Evolutionary conservation across 352 stramenopile genomes (phyloP), one percentile per base, ranked within the genome.

Genomic region (Globisporangium nunn): DNA sequence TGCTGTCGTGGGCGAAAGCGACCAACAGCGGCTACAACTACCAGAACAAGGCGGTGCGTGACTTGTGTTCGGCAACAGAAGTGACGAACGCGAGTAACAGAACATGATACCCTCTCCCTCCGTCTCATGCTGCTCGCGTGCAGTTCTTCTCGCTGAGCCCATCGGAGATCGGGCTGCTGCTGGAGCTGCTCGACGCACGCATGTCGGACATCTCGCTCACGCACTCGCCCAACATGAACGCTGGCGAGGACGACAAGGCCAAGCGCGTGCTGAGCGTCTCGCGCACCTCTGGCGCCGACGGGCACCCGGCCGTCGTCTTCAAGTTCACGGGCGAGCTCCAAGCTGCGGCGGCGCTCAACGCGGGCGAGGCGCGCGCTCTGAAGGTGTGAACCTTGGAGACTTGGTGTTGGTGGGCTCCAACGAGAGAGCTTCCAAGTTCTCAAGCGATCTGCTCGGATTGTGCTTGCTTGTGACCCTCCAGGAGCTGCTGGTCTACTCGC

Each of bases 111-210:
- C 43, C 17, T 18, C 43, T 11, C 43, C 10, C n/a, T 50, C 39
- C 23, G 23, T 23, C 23, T 23, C 23, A 23, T 23, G 23, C 23
- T 23, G 23, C 23, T 23, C 23, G 23, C 23, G 23, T 23, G 29
- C 54, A 93, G 84, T 91, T 88, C 55, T 93, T 93, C 63, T 85
- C 79, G 31, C 54, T 93, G 31, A 89, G 78, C 44, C 81, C 81
- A 31, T 81, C 81, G 14, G 84, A 93, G 60, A 72, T 91, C 48
- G 84, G 84, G 10, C 61, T 90, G 37, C 69, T 92, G 47, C 71
- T 93, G 28, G 83, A 93, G 59, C 62, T 91, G 51, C 71, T 93
- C 43, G 81, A 93, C 59, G 66, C 71, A 39, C 78, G 75, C 39
- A 72, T 88, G 29, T 58, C 66, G 29, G 75, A 88, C 64, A 63